Evolutionary conservation across 129 eudicot genomes (phyloP), one percentile per base, ranked within the genome.

Genomic region (Erigeron canadensis): DNA sequence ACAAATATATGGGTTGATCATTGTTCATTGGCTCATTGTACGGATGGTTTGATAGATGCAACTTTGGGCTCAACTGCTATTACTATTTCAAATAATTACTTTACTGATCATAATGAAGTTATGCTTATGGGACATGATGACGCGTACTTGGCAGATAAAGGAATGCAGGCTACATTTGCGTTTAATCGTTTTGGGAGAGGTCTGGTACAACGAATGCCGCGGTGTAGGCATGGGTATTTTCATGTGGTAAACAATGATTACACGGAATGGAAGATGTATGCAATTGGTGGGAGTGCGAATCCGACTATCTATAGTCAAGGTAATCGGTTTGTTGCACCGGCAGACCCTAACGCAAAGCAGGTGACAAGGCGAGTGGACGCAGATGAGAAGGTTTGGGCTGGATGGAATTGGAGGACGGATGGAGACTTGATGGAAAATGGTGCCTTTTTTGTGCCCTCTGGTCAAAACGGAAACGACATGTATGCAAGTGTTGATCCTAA

Each of bases 1-100:
- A 87, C 89, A 72, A 79, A 87, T 28, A 67, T 87, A n/a, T 87
- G 92, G 92, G 73, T 87, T 19, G 92, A 87, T 72, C 92, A 87
- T 9, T 84, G 88, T 19, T 68, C 88, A 1, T 55, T 87, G 45
- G 82, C 92, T 4, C 85, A 81, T 56, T 87, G 92, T 62, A 77
- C 83, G 2, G 92, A 87, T 8, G 92, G 92, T 7, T n/a, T 87
- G 72, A 76, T 87, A 15, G 92, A 87, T 63, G 92, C 88, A 4
- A 73, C 81, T 15, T 71, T 81, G 74, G 92, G 83, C 6, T 84
- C 92, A 16, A 87, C 92, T 8, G 88, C 84, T 3, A 81, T 87
- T n/a, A 87, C 92, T 0, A 84, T 87, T 55, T 87, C 92, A 0
- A 87, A 87, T 63, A 87, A 75, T 59, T 81, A 87, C 58, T 81